Evolutionary conservation across 192 early-diverging fungal genomes (phyloP).

Genomic region (Mortierella antarctica): DNA sequence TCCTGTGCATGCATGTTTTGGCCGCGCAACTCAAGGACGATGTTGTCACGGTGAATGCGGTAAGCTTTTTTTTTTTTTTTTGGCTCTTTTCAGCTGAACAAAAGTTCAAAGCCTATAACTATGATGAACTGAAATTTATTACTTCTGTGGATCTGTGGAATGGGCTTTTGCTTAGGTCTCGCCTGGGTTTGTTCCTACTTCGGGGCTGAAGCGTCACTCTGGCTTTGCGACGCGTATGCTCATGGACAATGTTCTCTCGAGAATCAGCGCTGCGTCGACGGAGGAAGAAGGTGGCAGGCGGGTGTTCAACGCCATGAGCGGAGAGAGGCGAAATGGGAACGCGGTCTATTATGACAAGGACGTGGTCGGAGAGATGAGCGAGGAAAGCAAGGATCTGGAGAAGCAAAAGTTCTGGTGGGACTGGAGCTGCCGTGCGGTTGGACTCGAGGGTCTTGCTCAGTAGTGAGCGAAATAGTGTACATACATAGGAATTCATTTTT

Average conservation of each 20-base stretch:
- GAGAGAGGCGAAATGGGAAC: conserved; percentile 16
- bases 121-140: background rate
- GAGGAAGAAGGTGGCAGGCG: conserved; percentile 35
- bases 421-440: conserved; percentile 30
- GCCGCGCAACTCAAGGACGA: conserved; percentile 18
- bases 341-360: conserved; percentile 19
- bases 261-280: conserved; percentile 35
- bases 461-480: background rate
- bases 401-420: conserved; percentile 59
- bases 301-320: conserved; percentile 28
- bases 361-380: conserved; percentile 26
- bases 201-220: conserved; percentile 44
- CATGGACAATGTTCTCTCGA: conserved; percentile 44
- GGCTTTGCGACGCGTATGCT: conserved; percentile 30
- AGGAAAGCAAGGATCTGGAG: conserved; percentile 46
- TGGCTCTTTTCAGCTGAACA: background rate
- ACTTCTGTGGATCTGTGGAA: background rate
- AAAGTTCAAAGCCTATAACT: background rate
- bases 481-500: no score
- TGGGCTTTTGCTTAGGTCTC: conserved; percentile 29
- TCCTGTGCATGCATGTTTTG: conserved; percentile 24
- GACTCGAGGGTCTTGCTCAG: conserved; percentile 17
- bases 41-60: conserved; percentile 32
- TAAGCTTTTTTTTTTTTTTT: background rate
- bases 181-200: conserved; percentile 51